Evolutionary conservation across 2,329 filamentous ascomycete species (phyloP), one percentile per base, ranked within the genome.

Genomic region (Aureobasidium lini): DNA sequence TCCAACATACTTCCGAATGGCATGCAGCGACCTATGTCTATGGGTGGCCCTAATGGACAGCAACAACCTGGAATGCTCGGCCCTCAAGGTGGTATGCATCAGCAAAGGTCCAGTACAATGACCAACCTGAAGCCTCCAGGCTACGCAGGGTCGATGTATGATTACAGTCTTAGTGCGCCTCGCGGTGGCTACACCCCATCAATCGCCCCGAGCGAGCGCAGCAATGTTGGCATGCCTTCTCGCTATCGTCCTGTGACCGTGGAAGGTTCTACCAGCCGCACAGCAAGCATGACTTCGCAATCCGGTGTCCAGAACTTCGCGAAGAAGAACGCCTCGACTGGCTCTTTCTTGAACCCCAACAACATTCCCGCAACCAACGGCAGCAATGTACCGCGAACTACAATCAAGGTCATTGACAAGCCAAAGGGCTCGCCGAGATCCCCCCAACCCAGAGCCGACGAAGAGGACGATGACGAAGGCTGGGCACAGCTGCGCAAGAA

Each of bases 181-280:
- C 66, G 76, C 48, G 73, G 73, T 54, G 85, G 84, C 8, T 97
- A 97, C 73, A 83, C 91, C 1, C 85, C 91, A 1, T 97, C 93
- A 0, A 95, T 99, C 65, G 93, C 94, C 2, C 94, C 94, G 1
- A 96, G 90, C 5, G 94, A 97, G 76, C 87, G 94, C 62, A 97
- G 92, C 79, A 97, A 95, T 71, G 79, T 96, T 62, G 94, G 94
- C 15, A 81, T 95, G 56, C 91, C 94, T 8, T 87, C 90, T 34
- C 85, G 94, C 46, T 99, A 99, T 75, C 84, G 94, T 47, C 91
- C 94, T 1, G 93, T 97, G 0, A 86, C 87, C 16, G 52, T 62
- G 53, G 57, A 64, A 47, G 57, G 56, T 8, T 56, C 53, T 15
- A 50, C 52, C 23, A 61, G 60, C 31, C 43, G 77, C 81, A 58